Evolutionary conservation across 768 basidiomycete species (phyloP), one percentile per base, ranked within the genome.

Genomic region (Lentinula sp.): DNA sequence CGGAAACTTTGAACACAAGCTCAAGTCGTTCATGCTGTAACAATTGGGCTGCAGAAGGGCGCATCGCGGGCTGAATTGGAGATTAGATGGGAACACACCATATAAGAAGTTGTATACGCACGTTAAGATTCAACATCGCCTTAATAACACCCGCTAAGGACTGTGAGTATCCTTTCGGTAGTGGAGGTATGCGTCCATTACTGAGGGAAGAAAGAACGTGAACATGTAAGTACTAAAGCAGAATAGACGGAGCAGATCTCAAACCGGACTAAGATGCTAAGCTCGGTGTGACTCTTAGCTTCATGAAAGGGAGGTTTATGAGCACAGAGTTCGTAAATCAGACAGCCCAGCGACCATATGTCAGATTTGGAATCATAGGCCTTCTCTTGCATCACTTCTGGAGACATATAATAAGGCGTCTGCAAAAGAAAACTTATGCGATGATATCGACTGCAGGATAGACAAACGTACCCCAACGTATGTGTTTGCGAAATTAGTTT

Each of bases 341-440:
- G 81, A 74, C 97, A 99, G 1, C 97, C 97, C 33, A 98, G 81
- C 4, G 93, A 95, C 97, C 97, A 99, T 52, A 99, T 98, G 69
- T 99, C 97, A 0, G 92, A 94, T 76, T 98, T 99, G 6, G 93
- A 90, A 75, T 98, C 97, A 74, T 99, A 99, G 3, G 93, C 85
- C 71, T 93, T 95, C 71, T 98, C 96, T 76, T 92, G 93, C 85
- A 98, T 93, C 37, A 98, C 82, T 72, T 99, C 96, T 0, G 97
- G 97, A 1, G 95, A 97, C 97, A 99, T 98, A 77, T 99, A 98
- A 71, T 98, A 95, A 3, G 97, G 97, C 3, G 97, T 99, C 95
- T 98, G 67, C 15, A 18, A 5, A 16, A 46, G 18, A 16, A 4
- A 37, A 13, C 15, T 20, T 12, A 1, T 3, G 9, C 36, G 9